Base-by-base conservation (phyloP, 805 yeast species). In the Naumovozyma baii region DNA sequence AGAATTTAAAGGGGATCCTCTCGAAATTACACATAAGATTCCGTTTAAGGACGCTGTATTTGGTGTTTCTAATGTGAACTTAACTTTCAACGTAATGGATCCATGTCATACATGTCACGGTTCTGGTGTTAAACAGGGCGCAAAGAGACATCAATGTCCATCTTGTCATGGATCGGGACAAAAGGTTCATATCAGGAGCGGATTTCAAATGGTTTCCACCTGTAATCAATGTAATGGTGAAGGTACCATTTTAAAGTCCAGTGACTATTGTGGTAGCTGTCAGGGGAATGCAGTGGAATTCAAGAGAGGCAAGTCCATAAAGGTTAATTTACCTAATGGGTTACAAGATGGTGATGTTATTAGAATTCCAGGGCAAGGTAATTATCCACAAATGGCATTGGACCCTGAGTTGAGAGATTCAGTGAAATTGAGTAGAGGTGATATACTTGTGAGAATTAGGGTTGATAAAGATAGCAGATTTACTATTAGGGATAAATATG, bases 131-230 rank as follows among this genome's bases (percentile, higher is more conserved):
- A 85, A 90, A 59, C 54, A 67, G 12, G 90, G 88, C 19, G 56
- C 57, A 1, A 73, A 74, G 61, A 82, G 84, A 55, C 65, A 77
- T 9, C 83, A 95, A 0, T 92, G 98, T 69, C 66, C 75, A 1
- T 65, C 84, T 2, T 92, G 99, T 68, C 85, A 86, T 41, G 99
- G 99, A 42, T 76, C 95, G 0, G 99, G 99, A 3, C 81, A 88
- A 28, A 77, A 81, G 14, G 82, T 87, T 16, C 96, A 90, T 52
- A 70, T 78, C 35, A 72, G 80, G 49, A 96, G 94, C 3, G 97
- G 97, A 0, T 92, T 90, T 73, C 96, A 88, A 54, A 87, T 92
- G 95, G 80, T 95, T 2, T 78, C 95, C 0, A 86, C 96, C 10
- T 92, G 99, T 72, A 70, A 70, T 37, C 66, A 78, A 3, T 92